Evolutionary conservation across 495 filamentous ascomycete species (phyloP).

Genomic region (Geopyxis carbonaria): DNA sequence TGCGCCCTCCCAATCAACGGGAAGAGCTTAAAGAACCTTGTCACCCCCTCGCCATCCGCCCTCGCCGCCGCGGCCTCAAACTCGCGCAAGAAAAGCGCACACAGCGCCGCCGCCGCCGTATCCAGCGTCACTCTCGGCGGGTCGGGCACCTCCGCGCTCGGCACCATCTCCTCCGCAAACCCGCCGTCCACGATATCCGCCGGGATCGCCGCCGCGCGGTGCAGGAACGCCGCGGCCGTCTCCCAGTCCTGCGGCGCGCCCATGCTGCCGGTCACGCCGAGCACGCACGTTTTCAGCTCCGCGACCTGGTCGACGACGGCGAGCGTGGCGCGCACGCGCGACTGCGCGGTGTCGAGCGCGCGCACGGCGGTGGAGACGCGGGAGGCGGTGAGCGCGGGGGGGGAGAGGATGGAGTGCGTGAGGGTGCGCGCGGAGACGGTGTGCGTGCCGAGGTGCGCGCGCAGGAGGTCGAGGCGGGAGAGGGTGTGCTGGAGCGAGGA

Average conservation of each 20-base stretch:
- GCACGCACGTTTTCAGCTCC: conserved; percentile 86
- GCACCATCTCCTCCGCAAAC: conserved; percentile 88
- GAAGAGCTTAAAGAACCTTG: conserved; percentile 94
- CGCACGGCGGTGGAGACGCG: conserved; percentile 75
- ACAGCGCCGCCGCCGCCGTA: conserved; percentile 69
- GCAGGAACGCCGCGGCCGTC: conserved; percentile 75
- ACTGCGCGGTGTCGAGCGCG: conserved; percentile 73
- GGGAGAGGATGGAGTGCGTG: conserved; percentile 72
- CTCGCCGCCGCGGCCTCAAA: conserved; percentile 84
- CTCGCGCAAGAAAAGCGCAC: conserved; percentile 76
- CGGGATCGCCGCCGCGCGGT: conserved; percentile 65
- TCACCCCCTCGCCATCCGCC: conserved; percentile 69
- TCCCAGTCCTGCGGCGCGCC: conserved; percentile 98
- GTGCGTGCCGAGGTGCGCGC: conserved; percentile 74
- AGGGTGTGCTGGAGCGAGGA: conserved; percentile 69
- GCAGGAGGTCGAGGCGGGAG: conserved; percentile 71
- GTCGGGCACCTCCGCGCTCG: conserved; percentile 88
- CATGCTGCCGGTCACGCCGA: conserved; percentile 92
- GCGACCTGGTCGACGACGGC: conserved; percentile 89
- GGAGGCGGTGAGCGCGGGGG: conserved; percentile 67
- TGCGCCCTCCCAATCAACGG: conserved; percentile 83
- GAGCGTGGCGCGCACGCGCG: conserved; percentile 72
- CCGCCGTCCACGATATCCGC: conserved; percentile 56
- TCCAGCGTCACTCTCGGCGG: conserved; percentile 75
- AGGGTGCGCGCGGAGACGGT: conserved; percentile 68